phyloP scores from a whole-genome alignment of 805 yeast genomes.

The Wickerhamomyces alni region DNA sequence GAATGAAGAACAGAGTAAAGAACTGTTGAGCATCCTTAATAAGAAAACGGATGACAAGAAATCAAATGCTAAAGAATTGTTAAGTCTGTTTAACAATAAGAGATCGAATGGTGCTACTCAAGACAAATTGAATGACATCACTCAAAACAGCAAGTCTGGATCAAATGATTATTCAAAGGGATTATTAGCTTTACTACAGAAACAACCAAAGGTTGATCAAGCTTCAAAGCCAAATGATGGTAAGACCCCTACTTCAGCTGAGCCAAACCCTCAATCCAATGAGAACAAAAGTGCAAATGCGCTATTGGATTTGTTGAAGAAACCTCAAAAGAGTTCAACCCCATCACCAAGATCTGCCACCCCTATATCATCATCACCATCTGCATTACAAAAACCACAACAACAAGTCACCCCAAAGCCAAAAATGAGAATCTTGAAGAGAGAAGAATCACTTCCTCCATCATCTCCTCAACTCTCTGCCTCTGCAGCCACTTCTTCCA shows the following conservation, averaged over 20 bases:
- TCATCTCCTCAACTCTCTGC: background rate
- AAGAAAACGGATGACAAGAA: constrained; percentile 16
- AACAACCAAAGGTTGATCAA: constrained; percentile 8
- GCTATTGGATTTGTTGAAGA: background rate
- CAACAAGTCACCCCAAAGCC: constrained; percentile 5
- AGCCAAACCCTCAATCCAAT: too few species aligned
- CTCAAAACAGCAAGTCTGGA: background rate
- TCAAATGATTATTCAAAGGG: constrained; percentile 14
- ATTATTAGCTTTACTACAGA: constrained; percentile 15
- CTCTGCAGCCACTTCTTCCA: background rate
- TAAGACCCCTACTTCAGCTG: too few species aligned
- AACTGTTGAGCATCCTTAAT: constrained; percentile 37
- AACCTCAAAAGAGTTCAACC: background rate
- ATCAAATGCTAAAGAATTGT: constrained; percentile 10
- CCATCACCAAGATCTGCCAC: too few species aligned
- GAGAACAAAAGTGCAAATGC: too few species aligned
- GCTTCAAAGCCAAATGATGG: too few species aligned
- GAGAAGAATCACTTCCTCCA: constrained; percentile 10
- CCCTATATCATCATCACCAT: background rate
- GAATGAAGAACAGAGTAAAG: constrained; percentile 32
- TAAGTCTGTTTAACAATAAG: constrained; percentile 9
- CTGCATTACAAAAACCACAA: background rate
- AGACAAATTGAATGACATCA: constrained; percentile 2
- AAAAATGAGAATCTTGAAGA: constrained; percentile 19
- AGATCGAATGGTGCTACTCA: background rate